Evolutionary conservation across 345 rosid genomes (phyloP).

Genomic region (Combretum micranthum): DNA sequence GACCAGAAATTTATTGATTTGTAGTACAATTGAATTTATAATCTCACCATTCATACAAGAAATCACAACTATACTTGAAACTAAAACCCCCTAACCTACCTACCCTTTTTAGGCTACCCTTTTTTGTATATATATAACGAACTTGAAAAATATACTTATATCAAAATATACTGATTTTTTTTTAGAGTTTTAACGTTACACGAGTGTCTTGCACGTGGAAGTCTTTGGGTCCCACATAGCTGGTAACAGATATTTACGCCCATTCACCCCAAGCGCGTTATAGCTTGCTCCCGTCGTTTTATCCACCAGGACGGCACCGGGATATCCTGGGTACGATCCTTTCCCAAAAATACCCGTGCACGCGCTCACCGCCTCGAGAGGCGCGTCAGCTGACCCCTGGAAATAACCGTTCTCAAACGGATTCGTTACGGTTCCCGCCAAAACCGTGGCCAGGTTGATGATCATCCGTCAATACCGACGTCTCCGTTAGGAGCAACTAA

Average conservation of each 20-base stretch:
- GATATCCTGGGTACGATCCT: conserved; percentile 77
- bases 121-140: too few relatives aligned
- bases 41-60: too few relatives aligned
- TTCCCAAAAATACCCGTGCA: conserved; percentile 68
- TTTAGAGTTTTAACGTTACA: too few relatives aligned
- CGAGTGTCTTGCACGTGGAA: conserved; percentile 53
- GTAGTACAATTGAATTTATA: too few relatives aligned
- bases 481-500: conserved; percentile 73
- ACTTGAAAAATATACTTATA: too few relatives aligned
- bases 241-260: conserved; percentile 66
- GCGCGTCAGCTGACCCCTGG: conserved; percentile 59
- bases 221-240: conserved; percentile 92
- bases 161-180: too few relatives aligned
- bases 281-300: conserved; percentile 60
- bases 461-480: conserved; percentile 80
- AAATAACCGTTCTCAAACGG: conserved; percentile 72
- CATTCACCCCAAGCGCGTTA: conserved; percentile 47
- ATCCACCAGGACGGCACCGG: conserved; percentile 50
- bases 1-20: too few relatives aligned
- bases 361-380: conserved; percentile 75
- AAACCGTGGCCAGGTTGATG: conserved; percentile 65
- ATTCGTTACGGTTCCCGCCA: conserved; percentile 74
- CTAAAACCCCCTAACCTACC: too few relatives aligned
- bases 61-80: too few relatives aligned
- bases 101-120: too few relatives aligned